Percentiles rank a stretch among this genome's conserved stretches.
These are phyloP conservation scores for Zelonia costaricensis DNA, from an alignment of 208 protist species.

Conservation along the genomic window DNA sequence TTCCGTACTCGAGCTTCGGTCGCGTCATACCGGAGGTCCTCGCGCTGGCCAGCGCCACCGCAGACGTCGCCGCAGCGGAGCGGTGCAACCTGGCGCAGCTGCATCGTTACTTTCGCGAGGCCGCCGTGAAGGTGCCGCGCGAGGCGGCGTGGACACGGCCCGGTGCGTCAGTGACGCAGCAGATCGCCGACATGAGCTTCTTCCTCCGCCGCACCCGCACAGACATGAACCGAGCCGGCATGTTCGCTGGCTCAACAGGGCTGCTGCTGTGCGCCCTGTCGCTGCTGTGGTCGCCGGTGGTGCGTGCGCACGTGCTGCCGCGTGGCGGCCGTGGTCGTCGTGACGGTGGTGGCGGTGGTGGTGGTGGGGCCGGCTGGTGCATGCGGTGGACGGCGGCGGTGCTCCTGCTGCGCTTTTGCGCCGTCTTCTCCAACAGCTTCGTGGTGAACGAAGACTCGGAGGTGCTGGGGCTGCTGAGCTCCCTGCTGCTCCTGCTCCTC, in stretches of 20 bases:
- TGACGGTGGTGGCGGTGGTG: too few relatives aligned
- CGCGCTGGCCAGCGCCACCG: slow-evolving; percentile 42
- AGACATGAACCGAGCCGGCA: slow-evolving; percentile 46
- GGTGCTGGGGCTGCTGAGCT: slow-evolving; percentile 34
- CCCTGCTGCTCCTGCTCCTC: slow-evolving; percentile 24
- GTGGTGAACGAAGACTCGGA: slow-evolving; percentile 70
- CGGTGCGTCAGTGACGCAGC: slow-evolving; percentile 14
- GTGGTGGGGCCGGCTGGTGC: slow-evolving; percentile 19
- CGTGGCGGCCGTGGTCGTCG: too few relatives aligned
- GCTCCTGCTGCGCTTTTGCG: slow-evolving; percentile 45
- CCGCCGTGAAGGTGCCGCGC: slow-evolving; percentile 26
- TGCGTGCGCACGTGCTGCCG: slow-evolving; percentile 14
- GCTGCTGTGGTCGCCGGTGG: slow-evolving; percentile 32
- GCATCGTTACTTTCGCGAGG: slow-evolving; percentile 36
- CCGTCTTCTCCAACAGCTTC: slow-evolving; percentile 79
- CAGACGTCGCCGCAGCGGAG: slow-evolving; percentile 40
- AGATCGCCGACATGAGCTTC: slow-evolving; percentile 50
- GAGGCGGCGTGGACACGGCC: slow-evolving; percentile 9
- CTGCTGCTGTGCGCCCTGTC: slow-evolving; percentile 48
- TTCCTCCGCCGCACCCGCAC: slow-evolving; percentile 46
- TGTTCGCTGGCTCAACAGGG: slow-evolving; percentile 48
- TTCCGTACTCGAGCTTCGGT: slow-evolving; percentile 96
- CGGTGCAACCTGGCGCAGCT: slow-evolving; percentile 61
- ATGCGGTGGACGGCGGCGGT: slow-evolving; percentile 36
- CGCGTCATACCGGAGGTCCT: slow-evolving; percentile 88